Percentiles rank a stretch among this genome's conserved stretches.
Conservation (phyloP, 441 rosid genomes). For the Erodium chrysanthum region DNA sequence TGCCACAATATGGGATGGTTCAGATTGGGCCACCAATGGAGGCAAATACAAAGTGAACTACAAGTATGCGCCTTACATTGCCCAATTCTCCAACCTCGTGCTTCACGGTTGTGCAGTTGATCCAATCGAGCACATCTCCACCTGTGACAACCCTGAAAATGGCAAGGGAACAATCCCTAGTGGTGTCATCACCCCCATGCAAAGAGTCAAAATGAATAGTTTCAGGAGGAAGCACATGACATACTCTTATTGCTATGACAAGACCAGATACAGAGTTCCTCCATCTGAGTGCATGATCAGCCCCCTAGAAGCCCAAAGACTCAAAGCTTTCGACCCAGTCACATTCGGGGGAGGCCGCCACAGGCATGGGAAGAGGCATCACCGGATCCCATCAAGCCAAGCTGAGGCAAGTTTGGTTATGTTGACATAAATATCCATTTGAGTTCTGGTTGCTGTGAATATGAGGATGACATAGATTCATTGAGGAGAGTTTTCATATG, state of each 20-base stretch:
- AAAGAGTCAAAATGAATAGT: slow-evolving; percentile 33
- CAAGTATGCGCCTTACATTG: slow-evolving; percentile 62
- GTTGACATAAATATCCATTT: no score
- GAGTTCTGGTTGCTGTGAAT: background rate
- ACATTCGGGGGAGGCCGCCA: background rate
- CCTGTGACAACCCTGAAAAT: background rate
- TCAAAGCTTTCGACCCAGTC: slow-evolving; percentile 11
- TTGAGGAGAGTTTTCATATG: no score
- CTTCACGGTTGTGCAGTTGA: slow-evolving; percentile 71
- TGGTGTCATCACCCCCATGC: slow-evolving; percentile 18
- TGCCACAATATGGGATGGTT: slow-evolving; percentile 92
- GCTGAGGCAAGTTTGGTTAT: background rate
- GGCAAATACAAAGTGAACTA: slow-evolving; percentile 80
- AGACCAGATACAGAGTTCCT: background rate
- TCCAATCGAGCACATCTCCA: slow-evolving; percentile 35
- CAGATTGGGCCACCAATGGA: slow-evolving; percentile 86
- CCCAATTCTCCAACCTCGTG: slow-evolving; percentile 47
- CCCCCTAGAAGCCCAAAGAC: slow-evolving; percentile 45
- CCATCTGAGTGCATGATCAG: slow-evolving; percentile 14
- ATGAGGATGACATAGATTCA: no score
- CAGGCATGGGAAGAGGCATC: background rate
- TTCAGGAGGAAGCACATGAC: slow-evolving; percentile 47
- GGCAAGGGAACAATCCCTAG: slow-evolving; percentile 21
- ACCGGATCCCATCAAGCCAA: background rate
- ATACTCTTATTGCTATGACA: slow-evolving; percentile 55